phyloP scores from a whole-genome alignment of 495 filamentous ascomycete genomes.

The Neurospora pannonica region DNA sequence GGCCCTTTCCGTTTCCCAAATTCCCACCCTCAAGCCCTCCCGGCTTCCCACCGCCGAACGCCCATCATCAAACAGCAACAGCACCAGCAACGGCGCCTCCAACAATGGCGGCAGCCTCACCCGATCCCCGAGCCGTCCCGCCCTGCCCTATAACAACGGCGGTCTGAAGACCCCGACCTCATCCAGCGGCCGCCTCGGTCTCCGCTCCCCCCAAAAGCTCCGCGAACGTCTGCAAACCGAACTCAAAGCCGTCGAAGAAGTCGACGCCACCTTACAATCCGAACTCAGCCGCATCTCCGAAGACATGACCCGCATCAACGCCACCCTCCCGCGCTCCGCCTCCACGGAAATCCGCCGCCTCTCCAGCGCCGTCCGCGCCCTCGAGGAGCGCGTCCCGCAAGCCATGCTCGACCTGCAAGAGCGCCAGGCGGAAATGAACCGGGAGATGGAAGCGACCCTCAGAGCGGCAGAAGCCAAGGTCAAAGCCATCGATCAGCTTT shows the following conservation, averaged over 20 bases:
- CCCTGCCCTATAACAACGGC: background rate
- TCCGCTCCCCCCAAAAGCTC: constrained; percentile 88
- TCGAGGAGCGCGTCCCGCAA: constrained; percentile 56
- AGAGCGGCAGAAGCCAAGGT: constrained; percentile 66
- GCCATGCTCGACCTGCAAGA: constrained; percentile 51
- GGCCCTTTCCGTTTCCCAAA: constrained; percentile 36
- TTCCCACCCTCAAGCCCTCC: constrained; percentile 33
- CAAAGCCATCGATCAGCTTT: constrained; percentile 77
- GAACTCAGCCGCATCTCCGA: constrained; percentile 77
- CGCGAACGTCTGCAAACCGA: constrained; percentile 81
- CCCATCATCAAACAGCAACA: background rate
- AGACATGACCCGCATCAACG: constrained; percentile 61
- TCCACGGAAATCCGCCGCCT: constrained; percentile 40
- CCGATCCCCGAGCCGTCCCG: background rate
- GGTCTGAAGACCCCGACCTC: background rate
- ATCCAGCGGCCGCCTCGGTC: constrained; percentile 56
- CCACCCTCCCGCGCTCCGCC: constrained; percentile 28
- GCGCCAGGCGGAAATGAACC: constrained; percentile 51
- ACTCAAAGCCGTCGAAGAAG: constrained; percentile 59
- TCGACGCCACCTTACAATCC: constrained; percentile 56
- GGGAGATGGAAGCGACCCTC: constrained; percentile 60
- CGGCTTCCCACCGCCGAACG: constrained; percentile 11
- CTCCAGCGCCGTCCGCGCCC: constrained; percentile 44
- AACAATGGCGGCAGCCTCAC: background rate
- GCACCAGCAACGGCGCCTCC: background rate